These are phyloP conservation scores for Omphalotus guepiniiformis DNA, from an alignment of 768 basidiomycete species.

Conservation along the genomic window DNA sequence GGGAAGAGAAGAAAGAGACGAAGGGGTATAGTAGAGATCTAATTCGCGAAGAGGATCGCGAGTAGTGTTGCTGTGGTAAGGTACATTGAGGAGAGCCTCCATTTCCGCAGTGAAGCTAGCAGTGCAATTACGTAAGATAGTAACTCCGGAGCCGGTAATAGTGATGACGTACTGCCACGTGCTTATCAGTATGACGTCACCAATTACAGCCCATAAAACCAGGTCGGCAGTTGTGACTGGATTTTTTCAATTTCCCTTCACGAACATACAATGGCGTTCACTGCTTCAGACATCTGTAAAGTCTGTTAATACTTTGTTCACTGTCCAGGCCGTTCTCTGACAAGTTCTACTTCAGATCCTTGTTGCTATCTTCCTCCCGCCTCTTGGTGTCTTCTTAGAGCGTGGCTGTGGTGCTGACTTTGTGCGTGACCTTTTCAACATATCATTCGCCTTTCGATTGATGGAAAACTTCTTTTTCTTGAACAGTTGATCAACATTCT, in stretches of 20 bases:
- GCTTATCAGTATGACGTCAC: too few relatives aligned
- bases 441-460: constrained; percentile 12
- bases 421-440: constrained; percentile 34
- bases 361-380: constrained; percentile 71
- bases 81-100: too few relatives aligned
- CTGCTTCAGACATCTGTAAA: constrained; percentile 74
- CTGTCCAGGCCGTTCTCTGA: not conserved
- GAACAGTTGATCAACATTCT: constrained; percentile 66
- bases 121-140: too few relatives aligned
- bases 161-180: too few relatives aligned
- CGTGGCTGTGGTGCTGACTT: constrained; percentile 78
- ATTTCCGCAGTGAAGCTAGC: too few relatives aligned
- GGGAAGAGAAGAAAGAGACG: constrained; percentile 5
- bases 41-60: constrained; percentile 40
- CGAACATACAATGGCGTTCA: constrained; percentile 70
- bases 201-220: too few relatives aligned
- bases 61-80: constrained; percentile 29
- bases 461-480: constrained; percentile 6
- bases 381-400: constrained; percentile 86
- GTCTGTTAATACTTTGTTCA: constrained; percentile 29
- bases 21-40: constrained; percentile 46
- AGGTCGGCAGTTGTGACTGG: too few relatives aligned
- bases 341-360: constrained; percentile 35
- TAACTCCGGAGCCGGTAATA: too few relatives aligned
- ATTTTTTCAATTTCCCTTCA: too few relatives aligned